phyloP scores from a whole-genome alignment of 495 filamentous ascomycete species.

The Trichoderma asperelloides region DNA sequence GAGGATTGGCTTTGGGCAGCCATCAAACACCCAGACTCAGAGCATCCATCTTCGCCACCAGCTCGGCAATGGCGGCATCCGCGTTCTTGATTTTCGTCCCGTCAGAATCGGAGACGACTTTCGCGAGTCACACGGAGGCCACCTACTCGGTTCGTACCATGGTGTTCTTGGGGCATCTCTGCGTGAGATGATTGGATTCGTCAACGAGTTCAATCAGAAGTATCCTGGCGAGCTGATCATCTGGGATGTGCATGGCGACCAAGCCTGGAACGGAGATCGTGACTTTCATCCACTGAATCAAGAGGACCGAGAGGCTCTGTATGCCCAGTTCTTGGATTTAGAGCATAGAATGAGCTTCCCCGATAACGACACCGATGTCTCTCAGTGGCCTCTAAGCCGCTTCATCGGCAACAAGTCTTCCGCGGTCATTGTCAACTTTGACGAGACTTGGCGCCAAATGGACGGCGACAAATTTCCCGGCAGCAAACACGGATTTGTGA shows the following conservation, averaged over 20 bases:
- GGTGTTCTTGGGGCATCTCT: not conserved
- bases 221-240: slow-evolving; percentile 11
- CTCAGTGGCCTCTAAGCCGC: not conserved
- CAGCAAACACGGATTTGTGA: not conserved
- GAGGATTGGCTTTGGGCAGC: not conserved
- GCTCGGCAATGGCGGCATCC: slow-evolving; percentile 5
- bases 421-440: slow-evolving; percentile 3
- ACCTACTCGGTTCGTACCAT: not conserved
- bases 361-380: not conserved
- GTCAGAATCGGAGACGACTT: not conserved
- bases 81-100: slow-evolving; percentile 2
- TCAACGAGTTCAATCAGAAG: slow-evolving; percentile 6
- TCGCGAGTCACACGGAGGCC: not conserved
- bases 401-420: slow-evolving; percentile 6
- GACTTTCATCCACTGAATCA: not conserved
- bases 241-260: slow-evolving; percentile 1
- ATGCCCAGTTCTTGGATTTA: not conserved
- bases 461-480: not conserved
- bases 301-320: not conserved
- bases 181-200: not conserved
- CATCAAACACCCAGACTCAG: not conserved
- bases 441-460: not conserved
- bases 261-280: not conserved
- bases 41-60: not conserved
- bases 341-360: not conserved